Evolutionary conservation across 495 filamentous ascomycete genomes (phyloP), one percentile per base, ranked within the genome.

Genomic region (Halenospora varia): DNA sequence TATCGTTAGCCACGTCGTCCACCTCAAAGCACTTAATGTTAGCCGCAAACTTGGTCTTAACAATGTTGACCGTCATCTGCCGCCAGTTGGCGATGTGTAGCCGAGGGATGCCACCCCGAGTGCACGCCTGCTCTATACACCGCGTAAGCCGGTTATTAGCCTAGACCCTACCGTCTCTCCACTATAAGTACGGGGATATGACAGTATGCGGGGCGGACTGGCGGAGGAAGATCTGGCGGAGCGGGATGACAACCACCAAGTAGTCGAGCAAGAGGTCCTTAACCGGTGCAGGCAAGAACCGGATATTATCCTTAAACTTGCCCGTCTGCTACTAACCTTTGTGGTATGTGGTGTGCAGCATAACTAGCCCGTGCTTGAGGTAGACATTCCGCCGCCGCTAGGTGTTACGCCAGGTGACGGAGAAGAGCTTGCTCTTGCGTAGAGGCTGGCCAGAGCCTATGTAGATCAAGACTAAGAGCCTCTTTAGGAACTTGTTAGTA

Each of bases 241-340:
- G 47, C 23, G 47, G 47, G 9, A 50, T 25, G 19, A 57, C 29
- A 25, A 25, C 11, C 17, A 41, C 44, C 8, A 57, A 22, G 47
- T 57, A 57, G 20, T 50, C 47, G 15, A 57, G 29, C 19, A 57
- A 40, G 19, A 57, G 46, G 13, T 57, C 35, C 22, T 26, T 22
- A 25, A 57, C 22, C 0, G 55, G 9, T 24, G 4, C 19, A 41
- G 46, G 25, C 46, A 57, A 50, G 47, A 57, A 57, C 13, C 46
- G 29, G 25, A 57, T 57, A 50, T 57, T 57, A 41, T 57, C 47
- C 35, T 57, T 57, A 24, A 41, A 57, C 46, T 10, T 25, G 18
- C 47, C 46, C 35, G 46, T 41, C 19, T 57, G 19, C 44, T 57
- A 19, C 25, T 57, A 18, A 10, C 46, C 47, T 44, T 59, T 53